These are phyloP conservation scores for Claviceps monticola DNA, from an alignment of 2,329 filamentous ascomycete genomes.

Conservation along the genomic window DNA sequence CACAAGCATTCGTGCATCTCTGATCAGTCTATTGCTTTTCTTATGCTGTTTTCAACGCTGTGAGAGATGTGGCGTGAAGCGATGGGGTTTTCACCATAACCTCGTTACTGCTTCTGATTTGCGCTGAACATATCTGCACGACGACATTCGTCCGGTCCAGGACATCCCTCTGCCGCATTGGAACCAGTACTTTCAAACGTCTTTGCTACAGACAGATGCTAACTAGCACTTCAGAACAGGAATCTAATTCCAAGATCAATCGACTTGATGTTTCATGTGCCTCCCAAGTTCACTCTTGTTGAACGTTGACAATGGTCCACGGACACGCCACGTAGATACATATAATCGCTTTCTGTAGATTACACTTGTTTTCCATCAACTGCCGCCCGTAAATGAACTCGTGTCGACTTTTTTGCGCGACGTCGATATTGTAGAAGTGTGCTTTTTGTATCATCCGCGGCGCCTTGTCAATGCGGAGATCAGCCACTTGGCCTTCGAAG, in stretches of 20 bases:
- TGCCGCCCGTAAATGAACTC: neutral
- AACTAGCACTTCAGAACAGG: neutral
- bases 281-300: neutral
- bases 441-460: neutral
- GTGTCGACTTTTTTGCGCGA: neutral
- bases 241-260: neutral
- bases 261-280: neutral
- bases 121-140: neutral
- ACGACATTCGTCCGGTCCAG: neutral
- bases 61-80: neutral
- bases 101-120: neutral
- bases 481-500: neutral
- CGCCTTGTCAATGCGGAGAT: neutral
- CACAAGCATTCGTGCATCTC: conserved; percentile 63
- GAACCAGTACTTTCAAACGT: neutral
- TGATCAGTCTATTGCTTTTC: conserved; percentile 30
- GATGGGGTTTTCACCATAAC: neutral
- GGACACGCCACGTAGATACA: neutral
- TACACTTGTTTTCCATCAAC: neutral
- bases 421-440: too few species aligned
- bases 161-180: neutral
- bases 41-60: neutral
- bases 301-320: neutral
- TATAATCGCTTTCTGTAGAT: neutral
- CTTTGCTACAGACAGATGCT: neutral